Base-by-base conservation (phyloP, 768 basidiomycete genomes). In the Tephrocybe sp. region DNA sequence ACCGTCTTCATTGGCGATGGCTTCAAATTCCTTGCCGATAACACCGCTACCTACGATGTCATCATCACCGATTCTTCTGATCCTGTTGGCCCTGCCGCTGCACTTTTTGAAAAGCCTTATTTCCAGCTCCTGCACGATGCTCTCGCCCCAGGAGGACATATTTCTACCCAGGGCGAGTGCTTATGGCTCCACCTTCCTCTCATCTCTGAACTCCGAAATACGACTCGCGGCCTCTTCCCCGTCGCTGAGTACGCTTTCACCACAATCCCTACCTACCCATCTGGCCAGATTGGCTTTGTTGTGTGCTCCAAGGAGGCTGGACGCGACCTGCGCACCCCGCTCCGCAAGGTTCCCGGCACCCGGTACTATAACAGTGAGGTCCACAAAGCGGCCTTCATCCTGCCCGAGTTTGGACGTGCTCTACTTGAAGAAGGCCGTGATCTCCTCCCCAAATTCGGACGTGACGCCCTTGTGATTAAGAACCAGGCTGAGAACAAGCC, bases 21-120 rank as follows among this genome's bases (percentile, higher is more conserved):
- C 39, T 97, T 98, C 85, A 90, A 93, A 68, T 98, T 95, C 78
- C 84, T 99, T 42, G 84, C 85, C 11, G 88, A 92, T 45, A 87
- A 96, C 71, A 80, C 87, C 60, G 74, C 83, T 43, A 84, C 84
- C 45, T 97, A 96, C 83, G 96, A 99, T 65, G 92, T 90, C 53
- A 98, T 99, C 75, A 90, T 99, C 73, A 99, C 96, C 55, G 96
- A 99, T 69, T 98, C 95, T 16, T 97, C 94, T 17, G 96, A 98
- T 69, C 96, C 96, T 34, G 92, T 98, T 49, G 96, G 96, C 38
- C 96, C 96, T 38, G 96, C 96, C 39, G 87, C 84, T 39, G 81
- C 89, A 19, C 87, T 98, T 57, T 98, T 99, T 80, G 82, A 98
- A 72, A 89, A 94, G 68, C 90, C 94, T 1, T 99, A 97, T 82